Evolutionary conservation across 345 rosid species (phyloP), one percentile per base, ranked within the genome.

Genomic region (Camelina laxa): DNA sequence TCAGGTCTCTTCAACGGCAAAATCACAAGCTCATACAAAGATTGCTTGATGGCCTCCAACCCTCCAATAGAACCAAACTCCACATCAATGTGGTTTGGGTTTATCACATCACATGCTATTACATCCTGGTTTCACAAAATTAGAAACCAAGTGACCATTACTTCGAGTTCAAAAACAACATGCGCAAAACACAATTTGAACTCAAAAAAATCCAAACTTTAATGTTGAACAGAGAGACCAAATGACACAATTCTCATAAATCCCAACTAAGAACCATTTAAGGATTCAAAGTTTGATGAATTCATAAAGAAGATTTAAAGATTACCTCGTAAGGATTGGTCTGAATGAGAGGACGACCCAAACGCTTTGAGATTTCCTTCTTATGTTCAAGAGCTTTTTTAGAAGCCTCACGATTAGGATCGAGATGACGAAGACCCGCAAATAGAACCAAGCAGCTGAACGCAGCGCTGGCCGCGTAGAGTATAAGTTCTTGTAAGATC

Each of bases 381-480:
- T 90, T 95, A 67, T 90, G 92, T 61, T 92, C 91, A 47, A 90
- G 88, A 19, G 98, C 97, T 55, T 90, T 92, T 84, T 95, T 95
- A 15, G 98, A 83, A 6, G 96, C 88, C 50, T 92, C 99, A 0
- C 97, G 89, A 82, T 92, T 92, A 36, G 97, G 96, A 85, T 95
- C 98, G 60, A 90, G 92, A 33, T 89, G 94, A 6, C 87, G 84
- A 72, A 90, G 97, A 3, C 97, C 97, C 6, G 86, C 96, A 65
- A 92, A 89, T 7, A 95, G 80, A 54, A 95, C 97, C 78, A 92
- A 75, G 73, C 90, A 90, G 75, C 98, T 95, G 4, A 95, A 54
- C 50, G 99, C 98, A 10, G 99, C 99, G 82, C 99, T 95, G 27
- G 99, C 99, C 8, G 98, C 99, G 83, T 92, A 92, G 60, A 92